Percentiles rank a stretch among this genome's conserved stretches.
These are phyloP conservation scores for Trichophyton equinum DNA, from an alignment of 2,329 filamentous ascomycete species.

Conservation along the genomic window DNA sequence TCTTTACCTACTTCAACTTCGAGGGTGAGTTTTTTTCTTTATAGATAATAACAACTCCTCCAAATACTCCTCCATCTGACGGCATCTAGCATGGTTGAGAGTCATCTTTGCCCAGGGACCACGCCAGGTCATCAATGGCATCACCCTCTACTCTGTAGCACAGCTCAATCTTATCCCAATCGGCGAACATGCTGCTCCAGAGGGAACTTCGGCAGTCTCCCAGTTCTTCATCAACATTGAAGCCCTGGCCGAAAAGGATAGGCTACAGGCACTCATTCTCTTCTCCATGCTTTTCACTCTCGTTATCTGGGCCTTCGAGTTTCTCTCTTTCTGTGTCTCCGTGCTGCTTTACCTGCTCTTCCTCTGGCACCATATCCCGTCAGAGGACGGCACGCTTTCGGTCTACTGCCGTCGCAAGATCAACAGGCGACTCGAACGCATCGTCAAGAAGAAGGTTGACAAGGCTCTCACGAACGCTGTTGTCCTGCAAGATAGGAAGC, in stretches of 20 bases:
- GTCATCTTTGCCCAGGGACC: constrained; percentile 84
- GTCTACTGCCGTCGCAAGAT: constrained; percentile 88
- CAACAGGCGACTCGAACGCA: constrained; percentile 68
- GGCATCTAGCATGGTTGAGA: constrained; percentile 61
- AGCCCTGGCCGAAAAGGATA: constrained; percentile 58
- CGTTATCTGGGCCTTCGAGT: constrained; percentile 74
- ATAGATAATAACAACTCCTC: no score
- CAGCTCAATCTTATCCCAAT: constrained; percentile 57
- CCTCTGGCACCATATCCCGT: constrained; percentile 82
- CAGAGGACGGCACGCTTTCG: constrained; percentile 63
- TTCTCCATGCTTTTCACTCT: constrained; percentile 88
- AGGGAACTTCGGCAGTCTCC: constrained; percentile 51
- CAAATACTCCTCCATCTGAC: background rate
- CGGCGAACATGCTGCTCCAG: constrained; percentile 39
- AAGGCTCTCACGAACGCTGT: constrained; percentile 73
- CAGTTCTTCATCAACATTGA: constrained; percentile 77
- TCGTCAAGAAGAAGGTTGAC: constrained; percentile 77
- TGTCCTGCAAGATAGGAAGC: constrained; percentile 42
- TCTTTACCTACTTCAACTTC: constrained; percentile 81
- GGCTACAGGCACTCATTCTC: constrained; percentile 68
- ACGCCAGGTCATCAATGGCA: constrained; percentile 76
- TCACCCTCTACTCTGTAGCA: constrained; percentile 80
- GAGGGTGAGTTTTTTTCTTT: constrained; percentile 36
- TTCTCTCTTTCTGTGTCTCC: constrained; percentile 60
- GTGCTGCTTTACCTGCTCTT: constrained; percentile 74